Conservation (phyloP, 371 early-diverging fungal genomes). For the Coemansia sp. region DNA sequence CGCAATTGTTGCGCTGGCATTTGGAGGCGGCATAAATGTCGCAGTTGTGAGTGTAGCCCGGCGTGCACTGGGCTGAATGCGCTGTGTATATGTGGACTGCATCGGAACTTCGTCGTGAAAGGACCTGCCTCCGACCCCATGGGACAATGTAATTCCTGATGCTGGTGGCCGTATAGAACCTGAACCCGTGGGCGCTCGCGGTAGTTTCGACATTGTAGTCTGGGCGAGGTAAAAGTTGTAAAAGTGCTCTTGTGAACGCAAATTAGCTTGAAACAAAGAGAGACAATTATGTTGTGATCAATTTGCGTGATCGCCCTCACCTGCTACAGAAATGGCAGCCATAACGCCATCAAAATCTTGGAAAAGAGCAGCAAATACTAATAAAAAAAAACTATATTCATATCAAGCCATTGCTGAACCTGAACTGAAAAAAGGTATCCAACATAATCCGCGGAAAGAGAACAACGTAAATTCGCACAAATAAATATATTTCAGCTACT, state of each 20-base stretch:
- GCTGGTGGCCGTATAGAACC: conserved; percentile 33
- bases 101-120: conserved; percentile 21
- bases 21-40: conserved; percentile 25
- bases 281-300: background rate
- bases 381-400: conserved; percentile 81
- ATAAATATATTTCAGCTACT: no score
- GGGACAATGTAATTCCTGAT: conserved; percentile 35
- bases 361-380: no score
- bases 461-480: conserved; percentile 90
- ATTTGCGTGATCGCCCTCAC: background rate
- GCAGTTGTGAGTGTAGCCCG: conserved; percentile 34
- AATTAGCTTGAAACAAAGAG: background rate
- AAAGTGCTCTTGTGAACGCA: background rate
- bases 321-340: no score
- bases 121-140: conserved; percentile 14
- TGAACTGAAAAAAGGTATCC: conserved; percentile 95
- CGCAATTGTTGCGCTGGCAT: conserved; percentile 1
- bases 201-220: conserved; percentile 41
- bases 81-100: conserved; percentile 33
- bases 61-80: conserved; percentile 17
- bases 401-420: conserved; percentile 89
- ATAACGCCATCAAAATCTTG: no score
- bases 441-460: conserved; percentile 96
- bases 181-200: conserved; percentile 21
- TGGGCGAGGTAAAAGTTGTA: background rate